phyloP scores from a whole-genome alignment of 495 filamentous ascomycete genomes.

The Hypoxylon cercidicola region DNA sequence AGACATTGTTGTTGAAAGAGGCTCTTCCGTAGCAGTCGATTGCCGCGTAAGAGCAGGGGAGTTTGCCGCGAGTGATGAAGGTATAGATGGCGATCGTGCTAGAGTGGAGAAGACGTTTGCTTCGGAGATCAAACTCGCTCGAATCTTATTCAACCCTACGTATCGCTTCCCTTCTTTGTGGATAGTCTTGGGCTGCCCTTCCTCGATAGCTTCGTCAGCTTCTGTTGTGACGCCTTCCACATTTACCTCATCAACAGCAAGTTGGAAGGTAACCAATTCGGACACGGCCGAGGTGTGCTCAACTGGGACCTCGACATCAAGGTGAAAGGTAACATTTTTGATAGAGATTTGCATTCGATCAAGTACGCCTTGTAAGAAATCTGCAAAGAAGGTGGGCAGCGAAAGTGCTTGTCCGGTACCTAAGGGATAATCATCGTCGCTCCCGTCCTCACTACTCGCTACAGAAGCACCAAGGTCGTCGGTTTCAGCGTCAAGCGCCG shows the following conservation, averaged over 20 bases:
- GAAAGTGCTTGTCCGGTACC: conserved; percentile 79
- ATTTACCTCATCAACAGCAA: conserved; percentile 72
- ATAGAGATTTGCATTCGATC: conserved; percentile 81
- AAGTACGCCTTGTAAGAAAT: conserved; percentile 82
- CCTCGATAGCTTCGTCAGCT: conserved; percentile 24
- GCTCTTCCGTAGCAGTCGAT: conserved; percentile 33
- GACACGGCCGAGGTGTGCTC: conserved; percentile 63
- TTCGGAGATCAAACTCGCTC: conserved; percentile 75
- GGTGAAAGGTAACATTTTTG: conserved; percentile 62
- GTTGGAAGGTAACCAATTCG: conserved; percentile 69
- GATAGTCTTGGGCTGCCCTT: conserved; percentile 34
- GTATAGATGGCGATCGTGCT: conserved; percentile 67
- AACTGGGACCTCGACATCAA: conserved; percentile 72
- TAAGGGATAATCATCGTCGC: conserved; percentile 70
- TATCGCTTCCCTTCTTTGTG: conserved; percentile 71
- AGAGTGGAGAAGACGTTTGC: conserved; percentile 76
- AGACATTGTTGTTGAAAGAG: conserved; percentile 7
- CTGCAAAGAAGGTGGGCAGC: conserved; percentile 82
- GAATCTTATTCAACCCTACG: conserved; percentile 70
- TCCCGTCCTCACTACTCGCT: conserved; percentile 67
- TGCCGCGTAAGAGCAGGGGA: conserved; percentile 46
- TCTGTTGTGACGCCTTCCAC: conserved; percentile 70
- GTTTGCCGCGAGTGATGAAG: conserved; percentile 67
- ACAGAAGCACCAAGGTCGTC: conserved; percentile 69
- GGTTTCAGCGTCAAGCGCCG: conserved; percentile 74